Evolutionary conservation across 1,284 basidiomycete species (phyloP).

Genomic region (Testicularia cyperi): DNA sequence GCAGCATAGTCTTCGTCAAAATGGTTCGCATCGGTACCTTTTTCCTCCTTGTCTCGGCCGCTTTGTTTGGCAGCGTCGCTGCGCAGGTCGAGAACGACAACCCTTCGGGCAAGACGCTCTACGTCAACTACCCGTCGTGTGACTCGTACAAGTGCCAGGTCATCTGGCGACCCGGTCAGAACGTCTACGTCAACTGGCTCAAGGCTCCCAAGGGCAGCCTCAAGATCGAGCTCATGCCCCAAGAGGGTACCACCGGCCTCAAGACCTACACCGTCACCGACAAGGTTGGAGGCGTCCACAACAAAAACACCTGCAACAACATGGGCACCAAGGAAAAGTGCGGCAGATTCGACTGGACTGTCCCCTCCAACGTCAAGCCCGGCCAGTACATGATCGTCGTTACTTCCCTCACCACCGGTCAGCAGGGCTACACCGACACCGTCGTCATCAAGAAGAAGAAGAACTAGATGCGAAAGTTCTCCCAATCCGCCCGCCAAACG

Average conservation of each 20-base stretch:
- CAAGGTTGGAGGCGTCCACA: constrained; percentile 15
- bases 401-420: constrained; percentile 8
- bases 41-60: background rate
- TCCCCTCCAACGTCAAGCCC: constrained; percentile 8
- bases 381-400: constrained; percentile 29
- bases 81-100: constrained; percentile 16
- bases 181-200: constrained; percentile 31
- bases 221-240: constrained; percentile 22
- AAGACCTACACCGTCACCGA: constrained; percentile 26
- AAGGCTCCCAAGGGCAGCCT: constrained; percentile 25
- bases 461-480: too few species aligned
- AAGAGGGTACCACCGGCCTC: constrained; percentile 22
- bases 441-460: constrained; percentile 19
- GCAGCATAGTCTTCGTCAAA: too few species aligned
- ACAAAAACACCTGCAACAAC: constrained; percentile 11
- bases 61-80: background rate
- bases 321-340: constrained; percentile 22
- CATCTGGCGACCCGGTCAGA: constrained; percentile 11
- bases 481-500: too few species aligned
- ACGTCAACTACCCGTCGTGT: constrained; percentile 33
- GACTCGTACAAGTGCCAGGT: constrained; percentile 22
- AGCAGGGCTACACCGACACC: constrained; percentile 35
- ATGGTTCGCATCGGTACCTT: background rate
- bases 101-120: constrained; percentile 27
- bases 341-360: constrained; percentile 19